Evolutionary conservation across 2,329 filamentous ascomycete genomes (phyloP).

Genomic region (Trichophyton verrucosum): DNA sequence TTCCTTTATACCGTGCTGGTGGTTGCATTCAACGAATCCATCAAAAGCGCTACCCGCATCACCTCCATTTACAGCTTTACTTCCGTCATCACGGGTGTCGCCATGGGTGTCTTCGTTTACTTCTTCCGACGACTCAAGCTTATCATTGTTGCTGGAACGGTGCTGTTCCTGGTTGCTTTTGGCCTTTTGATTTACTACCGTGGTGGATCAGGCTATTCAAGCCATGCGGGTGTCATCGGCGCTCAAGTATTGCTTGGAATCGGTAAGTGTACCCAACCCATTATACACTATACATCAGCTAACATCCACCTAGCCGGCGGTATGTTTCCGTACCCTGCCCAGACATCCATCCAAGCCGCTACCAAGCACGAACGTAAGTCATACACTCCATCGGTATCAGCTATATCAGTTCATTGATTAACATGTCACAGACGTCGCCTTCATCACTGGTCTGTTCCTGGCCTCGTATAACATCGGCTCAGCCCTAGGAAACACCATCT

Average conservation of each 20-base stretch:
- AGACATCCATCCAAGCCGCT: slow-evolving; percentile 40
- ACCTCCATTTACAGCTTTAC: slow-evolving; percentile 46
- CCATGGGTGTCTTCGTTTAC: slow-evolving; percentile 46
- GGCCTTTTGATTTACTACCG: slow-evolving; percentile 52
- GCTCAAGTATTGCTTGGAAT: slow-evolving; percentile 52
- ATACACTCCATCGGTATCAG: slow-evolving; percentile 2
- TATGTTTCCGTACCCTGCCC: slow-evolving; percentile 45
- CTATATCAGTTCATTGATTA: not conserved
- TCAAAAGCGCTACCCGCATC: slow-evolving; percentile 47
- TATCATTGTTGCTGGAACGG: slow-evolving; percentile 51
- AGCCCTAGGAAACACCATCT: slow-evolving; percentile 48
- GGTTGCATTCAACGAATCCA: slow-evolving; percentile 49
- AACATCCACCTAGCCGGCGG: slow-evolving; percentile 36
- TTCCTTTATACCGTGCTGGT: slow-evolving; percentile 52
- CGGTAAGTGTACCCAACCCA: slow-evolving; percentile 21
- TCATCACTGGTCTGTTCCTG: slow-evolving; percentile 52
- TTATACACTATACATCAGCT: not conserved
- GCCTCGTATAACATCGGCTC: slow-evolving; percentile 52
- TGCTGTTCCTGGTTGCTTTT: slow-evolving; percentile 52
- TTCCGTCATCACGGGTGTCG: slow-evolving; percentile 46
- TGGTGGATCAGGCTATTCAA: slow-evolving; percentile 35
- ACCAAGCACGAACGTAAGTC: slow-evolving; percentile 37
- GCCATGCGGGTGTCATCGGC: slow-evolving; percentile 47
- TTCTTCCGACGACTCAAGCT: slow-evolving; percentile 48
- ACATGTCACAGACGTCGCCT: slow-evolving; percentile 39